phyloP scores from a whole-genome alignment of 371 early-diverging fungal species.

The Mucor circinelloides region DNA sequence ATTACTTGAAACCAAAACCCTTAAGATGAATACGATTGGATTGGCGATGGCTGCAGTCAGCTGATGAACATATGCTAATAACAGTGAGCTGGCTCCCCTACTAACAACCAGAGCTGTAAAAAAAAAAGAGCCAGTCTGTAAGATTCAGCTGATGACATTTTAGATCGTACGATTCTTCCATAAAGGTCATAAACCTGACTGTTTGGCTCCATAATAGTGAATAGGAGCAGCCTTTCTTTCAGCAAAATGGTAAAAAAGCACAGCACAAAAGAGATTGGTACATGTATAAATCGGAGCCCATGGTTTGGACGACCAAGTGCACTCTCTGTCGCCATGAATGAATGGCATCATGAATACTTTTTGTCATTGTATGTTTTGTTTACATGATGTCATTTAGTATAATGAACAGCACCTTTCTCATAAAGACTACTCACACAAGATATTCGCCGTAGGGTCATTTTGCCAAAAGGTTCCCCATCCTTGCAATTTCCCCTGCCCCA shows the following conservation, averaged over 20 bases:
- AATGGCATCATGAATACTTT: background rate
- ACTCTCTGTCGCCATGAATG: background rate
- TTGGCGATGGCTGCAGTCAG: no score
- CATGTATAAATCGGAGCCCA: no score
- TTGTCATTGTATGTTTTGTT: no score
- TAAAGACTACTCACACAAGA: background rate
- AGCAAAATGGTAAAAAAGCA: background rate
- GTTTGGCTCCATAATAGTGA: background rate
- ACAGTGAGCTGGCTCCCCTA: no score
- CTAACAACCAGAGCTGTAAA: no score
- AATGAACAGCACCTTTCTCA: background rate
- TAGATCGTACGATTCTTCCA: background rate
- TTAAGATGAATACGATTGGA: no score
- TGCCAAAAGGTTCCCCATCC: background rate
- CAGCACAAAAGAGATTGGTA: no score
- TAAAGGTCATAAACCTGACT: background rate
- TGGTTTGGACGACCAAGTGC: background rate
- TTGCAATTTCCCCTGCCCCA: background rate
- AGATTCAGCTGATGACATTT: background rate
- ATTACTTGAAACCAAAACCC: no score
- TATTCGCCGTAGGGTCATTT: background rate
- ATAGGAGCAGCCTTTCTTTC: no score
- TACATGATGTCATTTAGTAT: background rate
- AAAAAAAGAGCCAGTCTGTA: background rate
- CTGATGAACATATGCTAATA: no score